Evolutionary conservation across 176 grass and related monocot species (phyloP).

Genomic region (Lolium perenne): DNA sequence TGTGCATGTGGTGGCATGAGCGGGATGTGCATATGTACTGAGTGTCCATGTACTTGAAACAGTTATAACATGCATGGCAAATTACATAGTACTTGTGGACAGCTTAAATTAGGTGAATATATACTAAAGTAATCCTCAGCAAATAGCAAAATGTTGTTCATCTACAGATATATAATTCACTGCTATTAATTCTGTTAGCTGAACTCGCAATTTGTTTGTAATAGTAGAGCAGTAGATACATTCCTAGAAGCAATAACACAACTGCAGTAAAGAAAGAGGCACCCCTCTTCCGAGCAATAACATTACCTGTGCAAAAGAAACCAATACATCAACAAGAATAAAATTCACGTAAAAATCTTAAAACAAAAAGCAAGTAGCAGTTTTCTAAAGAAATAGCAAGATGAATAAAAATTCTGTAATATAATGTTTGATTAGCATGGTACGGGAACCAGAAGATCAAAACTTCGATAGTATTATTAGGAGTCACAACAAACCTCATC

Average conservation of each 20-base stretch:
- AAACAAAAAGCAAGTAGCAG: too few species aligned
- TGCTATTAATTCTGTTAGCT: not conserved
- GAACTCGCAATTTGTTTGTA: not conserved
- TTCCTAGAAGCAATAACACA: constrained; percentile 19
- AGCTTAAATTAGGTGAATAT: constrained; percentile 6
- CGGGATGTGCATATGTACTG: not conserved
- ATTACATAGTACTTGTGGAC: not conserved
- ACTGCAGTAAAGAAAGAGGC: constrained; percentile 22
- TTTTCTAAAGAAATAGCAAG: too few species aligned
- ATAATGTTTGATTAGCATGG: constrained; percentile 2
- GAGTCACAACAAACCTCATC: constrained; percentile 70
- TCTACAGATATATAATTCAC: not conserved
- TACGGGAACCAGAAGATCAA: not conserved
- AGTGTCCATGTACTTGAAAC: not conserved
- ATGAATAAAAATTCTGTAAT: too few species aligned
- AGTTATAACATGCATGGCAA: not conserved
- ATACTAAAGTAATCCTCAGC: constrained; percentile 4
- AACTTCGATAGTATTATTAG: not conserved
- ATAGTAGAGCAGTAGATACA: not conserved
- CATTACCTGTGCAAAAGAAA: too few species aligned
- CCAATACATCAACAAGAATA: too few species aligned
- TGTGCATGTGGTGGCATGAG: not conserved
- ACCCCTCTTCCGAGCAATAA: constrained; percentile 79
- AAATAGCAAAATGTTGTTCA: not conserved
- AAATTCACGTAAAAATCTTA: too few species aligned